phyloP scores from a whole-genome alignment of 306 rosid genomes.

The Astragalus glycyphyllos region DNA sequence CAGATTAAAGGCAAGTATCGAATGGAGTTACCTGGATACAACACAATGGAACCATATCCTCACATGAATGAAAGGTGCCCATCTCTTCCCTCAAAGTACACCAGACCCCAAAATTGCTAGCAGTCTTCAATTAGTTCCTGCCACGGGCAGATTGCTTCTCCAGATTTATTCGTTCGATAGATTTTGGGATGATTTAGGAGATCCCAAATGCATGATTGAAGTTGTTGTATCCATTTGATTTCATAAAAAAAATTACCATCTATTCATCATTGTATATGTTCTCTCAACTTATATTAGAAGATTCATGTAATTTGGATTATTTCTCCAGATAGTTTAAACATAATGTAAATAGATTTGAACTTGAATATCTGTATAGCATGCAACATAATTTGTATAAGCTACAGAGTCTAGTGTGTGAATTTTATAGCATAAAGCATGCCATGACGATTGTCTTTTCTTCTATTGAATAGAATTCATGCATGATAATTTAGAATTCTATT shows the following conservation, averaged over 20 bases:
- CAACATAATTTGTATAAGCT: not conserved
- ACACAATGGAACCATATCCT: constrained; percentile 73
- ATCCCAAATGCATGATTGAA: constrained; percentile 28
- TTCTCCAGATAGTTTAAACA: constrained; percentile 36
- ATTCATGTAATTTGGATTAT: constrained; percentile 34
- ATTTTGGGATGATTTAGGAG: constrained; percentile 28
- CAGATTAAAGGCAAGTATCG: constrained; percentile 90
- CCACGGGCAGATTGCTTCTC: constrained; percentile 31
- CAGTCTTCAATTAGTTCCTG: constrained; percentile 28
- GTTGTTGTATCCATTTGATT: constrained; percentile 21
- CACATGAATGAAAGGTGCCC: constrained; percentile 97
- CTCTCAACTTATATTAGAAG: constrained; percentile 2
- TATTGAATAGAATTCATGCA: too few species aligned
- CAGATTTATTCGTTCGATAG: constrained; percentile 17
- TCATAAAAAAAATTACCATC: not conserved
- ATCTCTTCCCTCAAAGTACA: constrained; percentile 83
- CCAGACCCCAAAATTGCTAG: constrained; percentile 71
- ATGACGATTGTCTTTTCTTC: too few species aligned
- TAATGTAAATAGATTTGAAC: constrained; percentile 34
- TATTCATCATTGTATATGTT: constrained; percentile 33
- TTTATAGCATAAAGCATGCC: too few species aligned
- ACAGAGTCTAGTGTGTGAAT: too few species aligned
- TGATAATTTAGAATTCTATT: too few species aligned
- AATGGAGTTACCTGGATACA: constrained; percentile 90
- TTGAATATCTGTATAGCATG: constrained; percentile 22